These are phyloP conservation scores for Hypholoma sublateritium DNA, from an alignment of 768 basidiomycete species.

Conservation along the genomic window DNA sequence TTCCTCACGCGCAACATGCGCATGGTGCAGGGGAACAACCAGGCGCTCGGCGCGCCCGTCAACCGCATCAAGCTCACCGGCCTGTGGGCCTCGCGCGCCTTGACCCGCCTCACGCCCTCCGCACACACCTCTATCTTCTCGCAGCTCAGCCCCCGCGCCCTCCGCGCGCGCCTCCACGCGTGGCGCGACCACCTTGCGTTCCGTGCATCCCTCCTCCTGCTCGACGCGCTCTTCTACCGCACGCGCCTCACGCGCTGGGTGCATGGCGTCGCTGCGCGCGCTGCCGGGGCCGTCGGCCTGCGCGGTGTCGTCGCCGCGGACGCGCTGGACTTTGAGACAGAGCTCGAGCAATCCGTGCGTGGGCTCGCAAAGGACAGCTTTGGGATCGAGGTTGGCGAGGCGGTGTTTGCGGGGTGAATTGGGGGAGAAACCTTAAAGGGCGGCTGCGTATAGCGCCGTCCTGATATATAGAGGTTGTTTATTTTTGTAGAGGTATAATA, in stretches of 20 bases:
- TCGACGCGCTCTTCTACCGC: constrained; percentile 75
- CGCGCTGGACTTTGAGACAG: constrained; percentile 68
- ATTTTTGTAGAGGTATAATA: too few relatives aligned
- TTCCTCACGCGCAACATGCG: constrained; percentile 81
- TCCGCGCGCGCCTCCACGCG: constrained; percentile 44
- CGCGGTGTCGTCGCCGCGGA: constrained; percentile 27
- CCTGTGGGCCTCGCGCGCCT: constrained; percentile 73
- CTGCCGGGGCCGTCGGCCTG: constrained; percentile 38
- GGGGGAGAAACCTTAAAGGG: too few relatives aligned
- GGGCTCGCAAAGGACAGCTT: constrained; percentile 77
- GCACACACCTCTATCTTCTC: constrained; percentile 49
- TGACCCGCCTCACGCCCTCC: constrained; percentile 39
- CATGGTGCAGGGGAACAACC: constrained; percentile 74
- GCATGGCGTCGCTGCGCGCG: constrained; percentile 34
- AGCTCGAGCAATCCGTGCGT: constrained; percentile 73
- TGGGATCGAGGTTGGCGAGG: constrained; percentile 69
- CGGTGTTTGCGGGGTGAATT: constrained; percentile 49
- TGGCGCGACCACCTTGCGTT: constrained; percentile 65
- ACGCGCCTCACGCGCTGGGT: constrained; percentile 54
- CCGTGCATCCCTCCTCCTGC: constrained; percentile 56
- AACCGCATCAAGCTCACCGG: constrained; percentile 91
- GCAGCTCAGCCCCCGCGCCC: constrained; percentile 38
- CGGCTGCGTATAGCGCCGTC: too few relatives aligned
- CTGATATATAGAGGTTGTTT: too few relatives aligned
- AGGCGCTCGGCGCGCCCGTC: constrained; percentile 80